A percentile compares a stretch with the other conserved stretches of the same genome.
These are phyloP conservation scores for Plantago rigida DNA, from an alignment of 305 asterid genomes.

Conservation along the genomic window DNA sequence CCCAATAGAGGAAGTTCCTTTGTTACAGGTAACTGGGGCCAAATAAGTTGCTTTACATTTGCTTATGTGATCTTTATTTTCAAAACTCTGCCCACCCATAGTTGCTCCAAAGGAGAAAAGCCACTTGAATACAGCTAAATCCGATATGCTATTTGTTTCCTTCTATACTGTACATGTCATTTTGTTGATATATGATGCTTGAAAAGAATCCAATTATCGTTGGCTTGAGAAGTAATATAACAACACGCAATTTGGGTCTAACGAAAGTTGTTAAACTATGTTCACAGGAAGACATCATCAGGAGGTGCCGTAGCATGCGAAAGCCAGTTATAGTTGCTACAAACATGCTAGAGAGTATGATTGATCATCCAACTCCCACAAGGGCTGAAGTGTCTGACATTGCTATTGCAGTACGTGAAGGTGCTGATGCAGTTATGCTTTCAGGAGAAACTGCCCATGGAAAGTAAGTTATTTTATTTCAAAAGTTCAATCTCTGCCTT, in stretches of 20 bases:
- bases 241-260: constrained; percentile 7
- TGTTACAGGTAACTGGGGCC: constrained; percentile 63
- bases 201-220: too few relatives aligned
- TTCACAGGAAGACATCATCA: constrained; percentile 74
- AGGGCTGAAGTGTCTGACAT: constrained; percentile 98
- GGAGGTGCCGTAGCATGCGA: constrained; percentile 76
- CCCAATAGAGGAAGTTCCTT: constrained; percentile 93
- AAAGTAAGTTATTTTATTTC: constrained; percentile 51
- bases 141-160: too few relatives aligned
- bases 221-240: background rate
- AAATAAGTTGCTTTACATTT: background rate
- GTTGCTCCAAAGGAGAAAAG: too few relatives aligned
- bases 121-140: too few relatives aligned
- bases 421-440: constrained; percentile 94
- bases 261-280: constrained; percentile 16
- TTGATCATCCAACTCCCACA: constrained; percentile 92
- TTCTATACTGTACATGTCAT: too few relatives aligned
- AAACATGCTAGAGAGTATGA: constrained; percentile 96
- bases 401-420: constrained; percentile 91
- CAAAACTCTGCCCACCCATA: too few relatives aligned
- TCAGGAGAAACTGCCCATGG: constrained; percentile 99
- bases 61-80: too few relatives aligned
- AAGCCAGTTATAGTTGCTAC: constrained; percentile 97
- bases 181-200: too few relatives aligned
- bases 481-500: background rate